Evolutionary conservation across 306 rosid species (phyloP), one percentile per base, ranked within the genome.

Genomic region (Astragalus glycyphyllos): DNA sequence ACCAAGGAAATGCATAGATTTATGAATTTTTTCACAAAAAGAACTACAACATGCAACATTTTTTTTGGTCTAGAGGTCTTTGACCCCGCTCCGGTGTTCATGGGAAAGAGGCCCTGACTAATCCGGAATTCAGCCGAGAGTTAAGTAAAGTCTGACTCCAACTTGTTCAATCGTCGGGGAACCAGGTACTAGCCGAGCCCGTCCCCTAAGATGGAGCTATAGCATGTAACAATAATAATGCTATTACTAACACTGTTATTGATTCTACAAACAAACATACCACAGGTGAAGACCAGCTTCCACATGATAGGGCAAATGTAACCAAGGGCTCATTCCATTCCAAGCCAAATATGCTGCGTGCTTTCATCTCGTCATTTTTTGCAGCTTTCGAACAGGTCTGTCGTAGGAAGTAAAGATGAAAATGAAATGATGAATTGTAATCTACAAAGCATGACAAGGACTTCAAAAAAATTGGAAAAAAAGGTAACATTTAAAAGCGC

Each of bases 201-300:
- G n/a, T n/a, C n/a, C n/a, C n/a, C n/a, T n/a, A n/a, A n/a, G n/a
- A n/a, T n/a, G n/a, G n/a, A n/a, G n/a, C n/a, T 42, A 6, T 35
- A 59, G 1, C 60, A 14, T 58, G 45, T 10, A 16, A 16, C 45
- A 65, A 46, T 46, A 56, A 37, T 37, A 62, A 59, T 46, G 3
- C 31, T 26, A 26, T 26, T 26, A 26, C 34, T 20, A 51, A 49
- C 48, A 59, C 1, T 37, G 54, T n/a, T 57, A 38, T 35, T 37
- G 68, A 57, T 13, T 45, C 45, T 8, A 13, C 7, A 55, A 41
- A 45, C 90, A 51, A 17, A 34, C 89, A 77, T 86, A 91, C 97
- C 5, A 88, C 91, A 20, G 97, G 96, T 64, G 96, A 91, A 56
- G 97, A 91, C 97, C 97, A 88, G 82, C 96, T 87, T 82, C 96